Base-by-base conservation (phyloP, 257 asterid genomes). In the Solanum sejunctum region DNA sequence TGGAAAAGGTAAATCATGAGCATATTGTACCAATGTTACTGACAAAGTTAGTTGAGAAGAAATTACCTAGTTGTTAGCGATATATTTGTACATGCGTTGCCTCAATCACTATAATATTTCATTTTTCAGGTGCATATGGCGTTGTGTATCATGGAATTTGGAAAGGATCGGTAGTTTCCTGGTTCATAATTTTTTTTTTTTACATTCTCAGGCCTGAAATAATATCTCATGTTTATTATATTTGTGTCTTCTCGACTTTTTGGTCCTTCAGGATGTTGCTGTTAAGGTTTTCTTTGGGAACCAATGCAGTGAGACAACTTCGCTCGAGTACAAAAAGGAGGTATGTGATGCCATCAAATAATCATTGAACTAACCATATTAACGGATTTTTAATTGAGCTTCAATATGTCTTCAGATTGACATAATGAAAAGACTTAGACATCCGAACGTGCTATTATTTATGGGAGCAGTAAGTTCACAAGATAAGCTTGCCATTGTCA, bases 391-490 rank as follows among this genome's bases (percentile, higher is more conserved):
- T 5, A 75, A 75, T 75, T 49, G 60, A 49, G 8, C 7, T 75
- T 49, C 61, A 23, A 49, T 23, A 54, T 32, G 41, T 69, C 12
- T 85, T 84, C 89, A 94, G 98, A 89, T 93, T 85, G 88, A 90
- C 85, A 90, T 92, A 69, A 93, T 94, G 97, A 91, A 92, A 88
- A 90, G 92, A 87, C 86, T 94, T 79, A 91, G 97, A 61, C 97
- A 94, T 89, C 98, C 97, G 39, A 94, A 92, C 85, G 95, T 94
- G 77, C 86, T 94, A 81, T 86, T 94, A 86, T 94, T 92, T 85
- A 93, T 93, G 98, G 98, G 97, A 81, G 98, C 94, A 28, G 92
- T 91, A 5, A 86, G 86, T 82, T 87, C 95, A 28, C 88, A 89
- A 12, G 95, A 92, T 88, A 94, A 90, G 89, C 92, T 92, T 17